Conservation (phyloP, 257 asterid species). For the Nemophila menziesii region DNA sequence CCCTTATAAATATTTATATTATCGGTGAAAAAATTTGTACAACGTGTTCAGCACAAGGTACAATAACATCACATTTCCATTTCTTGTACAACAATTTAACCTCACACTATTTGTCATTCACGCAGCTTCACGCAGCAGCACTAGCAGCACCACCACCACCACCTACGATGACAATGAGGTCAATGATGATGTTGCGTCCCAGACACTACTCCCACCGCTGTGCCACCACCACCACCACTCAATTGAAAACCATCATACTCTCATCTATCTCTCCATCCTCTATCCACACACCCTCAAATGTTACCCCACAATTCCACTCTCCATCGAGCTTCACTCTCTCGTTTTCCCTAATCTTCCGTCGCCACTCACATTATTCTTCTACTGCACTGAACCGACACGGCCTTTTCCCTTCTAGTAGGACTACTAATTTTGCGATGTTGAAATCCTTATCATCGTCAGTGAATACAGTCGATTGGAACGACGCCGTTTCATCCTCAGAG, state of each 20-base stretch:
- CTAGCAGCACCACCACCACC: neutral
- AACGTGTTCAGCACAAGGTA: neutral
- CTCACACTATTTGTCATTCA: neutral
- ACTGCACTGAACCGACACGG: neutral
- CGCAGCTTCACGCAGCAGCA: neutral
- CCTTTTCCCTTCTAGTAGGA: constrained; percentile 16
- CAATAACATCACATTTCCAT: neutral
- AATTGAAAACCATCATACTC: neutral
- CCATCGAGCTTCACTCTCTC: constrained; percentile 1
- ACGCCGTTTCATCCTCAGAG: constrained; percentile 24
- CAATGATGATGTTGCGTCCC: neutral
- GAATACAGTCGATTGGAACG: constrained; percentile 35
- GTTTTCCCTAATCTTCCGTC: constrained; percentile 10
- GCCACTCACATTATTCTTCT: constrained; percentile 5
- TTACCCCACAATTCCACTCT: constrained; percentile 1
- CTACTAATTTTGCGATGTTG: constrained; percentile 17
- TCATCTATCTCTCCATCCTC: neutral
- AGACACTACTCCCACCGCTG: neutral
- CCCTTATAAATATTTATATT: no score
- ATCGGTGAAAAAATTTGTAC: no score
- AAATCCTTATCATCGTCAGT: constrained; percentile 44
- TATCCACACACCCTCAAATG: constrained; percentile 3
- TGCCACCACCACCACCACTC: neutral
- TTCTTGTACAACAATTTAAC: neutral
- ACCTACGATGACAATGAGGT: neutral